A percentile compares a stretch with the other conserved stretches of the same genome.
phyloP scores from a whole-genome alignment of 495 filamentous ascomycete genomes.

The Amphirosellinia nigrospora region DNA sequence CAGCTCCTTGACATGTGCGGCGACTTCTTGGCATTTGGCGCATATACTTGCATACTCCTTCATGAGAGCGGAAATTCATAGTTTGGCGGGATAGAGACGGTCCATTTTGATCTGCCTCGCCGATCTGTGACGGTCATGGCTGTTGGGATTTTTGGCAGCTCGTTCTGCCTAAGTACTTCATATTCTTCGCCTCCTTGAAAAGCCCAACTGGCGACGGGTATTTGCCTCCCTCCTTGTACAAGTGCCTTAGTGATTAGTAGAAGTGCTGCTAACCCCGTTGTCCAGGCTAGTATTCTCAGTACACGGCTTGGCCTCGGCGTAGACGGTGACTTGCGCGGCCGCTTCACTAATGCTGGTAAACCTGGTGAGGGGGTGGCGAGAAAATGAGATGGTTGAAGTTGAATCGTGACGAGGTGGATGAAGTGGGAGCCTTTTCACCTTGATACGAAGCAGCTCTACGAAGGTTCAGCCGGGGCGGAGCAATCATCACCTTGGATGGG shows the following conservation, averaged over 20 bases:
- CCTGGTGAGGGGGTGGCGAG: conserved; percentile 65
- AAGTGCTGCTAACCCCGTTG: conserved; percentile 37
- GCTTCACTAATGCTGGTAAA: conserved; percentile 67
- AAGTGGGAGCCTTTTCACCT: conserved; percentile 54
- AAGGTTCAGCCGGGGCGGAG: conserved; percentile 57
- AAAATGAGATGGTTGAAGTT: conserved; percentile 68
- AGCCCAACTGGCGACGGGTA: conserved; percentile 41
- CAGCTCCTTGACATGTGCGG: conserved; percentile 55
- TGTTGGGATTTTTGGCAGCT: conserved; percentile 61
- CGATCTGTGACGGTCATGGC: conserved; percentile 64
- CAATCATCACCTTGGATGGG: conserved; percentile 58
- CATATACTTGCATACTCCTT: conserved; percentile 67
- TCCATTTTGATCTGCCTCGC: conserved; percentile 67
- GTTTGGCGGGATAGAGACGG: conserved; percentile 67
- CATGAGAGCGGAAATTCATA: conserved; percentile 64
- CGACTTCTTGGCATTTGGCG: conserved; percentile 59
- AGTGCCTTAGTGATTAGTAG: conserved; percentile 33
- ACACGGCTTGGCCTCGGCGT: conserved; percentile 54
- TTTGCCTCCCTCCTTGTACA: conserved; percentile 34
- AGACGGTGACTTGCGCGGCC: conserved; percentile 58
- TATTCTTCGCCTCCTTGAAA: conserved; percentile 44
- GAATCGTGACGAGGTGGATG: conserved; percentile 62
- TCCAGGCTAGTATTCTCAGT: conserved; percentile 52
- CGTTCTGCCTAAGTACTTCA: conserved; percentile 59
- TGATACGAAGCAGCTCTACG: conserved; percentile 56